Conservation (phyloP, 345 rosid species). For the Eucalyptus polybractea region DNA sequence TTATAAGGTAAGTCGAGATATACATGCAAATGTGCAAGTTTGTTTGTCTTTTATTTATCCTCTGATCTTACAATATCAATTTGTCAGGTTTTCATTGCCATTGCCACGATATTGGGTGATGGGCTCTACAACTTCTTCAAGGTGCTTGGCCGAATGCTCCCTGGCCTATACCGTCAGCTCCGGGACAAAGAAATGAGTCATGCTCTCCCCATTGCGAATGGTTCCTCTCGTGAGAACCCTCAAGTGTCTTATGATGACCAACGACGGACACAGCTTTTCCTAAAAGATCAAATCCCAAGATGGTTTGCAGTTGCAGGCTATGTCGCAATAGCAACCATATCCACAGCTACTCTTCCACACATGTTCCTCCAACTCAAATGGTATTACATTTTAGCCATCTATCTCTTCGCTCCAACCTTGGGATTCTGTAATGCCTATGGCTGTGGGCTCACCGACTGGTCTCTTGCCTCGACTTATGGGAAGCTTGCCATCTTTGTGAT, state of each 20-base stretch:
- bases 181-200: neutral
- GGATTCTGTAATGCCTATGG: constrained; percentile 19
- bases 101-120: constrained; percentile 7
- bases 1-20: neutral
- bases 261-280: neutral
- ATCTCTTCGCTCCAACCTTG: neutral
- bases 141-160: neutral
- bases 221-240: neutral
- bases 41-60: neutral
- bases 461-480: constrained; percentile 1
- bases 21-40: neutral
- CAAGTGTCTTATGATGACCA: neutral
- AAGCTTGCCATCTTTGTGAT: constrained; percentile 5
- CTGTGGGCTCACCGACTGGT: constrained; percentile 13
- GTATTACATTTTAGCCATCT: constrained; percentile 10
- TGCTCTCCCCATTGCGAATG: neutral
- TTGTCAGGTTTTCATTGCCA: constrained; percentile 2
- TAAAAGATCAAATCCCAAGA: constrained; percentile 5
- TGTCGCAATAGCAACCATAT: neutral
- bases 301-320: constrained; percentile 2
- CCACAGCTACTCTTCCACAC: neutral
- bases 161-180: neutral
- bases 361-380: constrained; percentile 8
- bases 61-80: neutral
- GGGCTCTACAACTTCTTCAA: constrained; percentile 11